A percentile compares a stretch with the other conserved stretches of the same genome.
Evolutionary conservation across 148 eudicot species (phyloP).

Genomic region (Rhododendron williamsianum): DNA sequence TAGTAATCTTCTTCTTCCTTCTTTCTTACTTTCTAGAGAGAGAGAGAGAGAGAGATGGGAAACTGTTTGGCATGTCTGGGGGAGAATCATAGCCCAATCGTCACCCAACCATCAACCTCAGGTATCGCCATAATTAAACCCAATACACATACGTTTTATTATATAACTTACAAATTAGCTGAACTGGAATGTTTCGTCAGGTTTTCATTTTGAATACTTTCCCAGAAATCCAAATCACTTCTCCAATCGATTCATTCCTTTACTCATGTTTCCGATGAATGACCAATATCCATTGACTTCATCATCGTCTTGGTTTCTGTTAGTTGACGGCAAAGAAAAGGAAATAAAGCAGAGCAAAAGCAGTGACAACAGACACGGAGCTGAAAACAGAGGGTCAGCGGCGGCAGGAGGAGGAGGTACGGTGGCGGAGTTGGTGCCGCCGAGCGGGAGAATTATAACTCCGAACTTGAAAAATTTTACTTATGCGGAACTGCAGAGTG

Average conservation of each 20-base stretch:
- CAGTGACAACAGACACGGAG: background rate
- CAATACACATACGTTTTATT: too few species aligned
- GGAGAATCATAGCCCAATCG: background rate
- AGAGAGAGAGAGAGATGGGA: slow-evolving; percentile 6
- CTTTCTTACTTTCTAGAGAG: background rate
- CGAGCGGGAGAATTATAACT: slow-evolving; percentile 36
- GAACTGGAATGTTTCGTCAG: background rate
- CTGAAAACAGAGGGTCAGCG: background rate
- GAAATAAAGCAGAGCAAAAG: background rate
- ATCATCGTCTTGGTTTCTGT: background rate
- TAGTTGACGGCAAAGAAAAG: background rate
- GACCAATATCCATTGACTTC: background rate
- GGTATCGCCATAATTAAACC: background rate
- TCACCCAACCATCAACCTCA: slow-evolving; percentile 5
- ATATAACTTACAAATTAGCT: background rate
- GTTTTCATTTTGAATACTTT: background rate
- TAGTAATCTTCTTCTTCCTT: too few species aligned
- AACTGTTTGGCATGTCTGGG: slow-evolving; percentile 1
- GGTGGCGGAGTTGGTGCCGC: background rate
- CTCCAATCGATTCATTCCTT: background rate
- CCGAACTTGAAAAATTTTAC: slow-evolving; percentile 49
- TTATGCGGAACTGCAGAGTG: slow-evolving; percentile 41
- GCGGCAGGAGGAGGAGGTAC: background rate
- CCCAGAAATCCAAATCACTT: background rate
- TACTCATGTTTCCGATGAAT: background rate